Evolutionary conservation across 2,329 filamentous ascomycete genomes (phyloP).

Genomic region (Zymoseptoria tritici): DNA sequence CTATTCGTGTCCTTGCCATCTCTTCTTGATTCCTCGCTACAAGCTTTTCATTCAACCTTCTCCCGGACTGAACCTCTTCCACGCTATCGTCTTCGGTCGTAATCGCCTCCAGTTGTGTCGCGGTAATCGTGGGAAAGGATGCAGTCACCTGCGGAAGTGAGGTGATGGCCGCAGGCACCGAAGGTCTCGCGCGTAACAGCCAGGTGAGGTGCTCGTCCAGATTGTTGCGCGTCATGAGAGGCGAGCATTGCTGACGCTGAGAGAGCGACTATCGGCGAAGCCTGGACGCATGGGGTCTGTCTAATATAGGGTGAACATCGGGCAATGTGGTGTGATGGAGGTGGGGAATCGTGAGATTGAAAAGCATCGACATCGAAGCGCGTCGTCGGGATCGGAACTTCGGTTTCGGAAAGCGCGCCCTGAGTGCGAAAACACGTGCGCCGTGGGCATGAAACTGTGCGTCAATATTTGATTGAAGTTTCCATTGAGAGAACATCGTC

Average conservation of each 20-base stretch:
- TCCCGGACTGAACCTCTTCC: not conserved
- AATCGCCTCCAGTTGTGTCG: constrained; percentile 4
- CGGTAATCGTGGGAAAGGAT: constrained; percentile 7
- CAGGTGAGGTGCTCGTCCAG: constrained; percentile 42
- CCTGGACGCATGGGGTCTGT: not conserved
- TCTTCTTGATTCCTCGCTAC: constrained; percentile 9
- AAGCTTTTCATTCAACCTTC: constrained; percentile 1
- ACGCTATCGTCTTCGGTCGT: not conserved
- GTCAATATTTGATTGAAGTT: too few species aligned
- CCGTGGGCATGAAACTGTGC: not conserved
- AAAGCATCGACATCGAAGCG: not conserved
- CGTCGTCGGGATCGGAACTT: too few species aligned
- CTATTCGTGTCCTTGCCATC: constrained; percentile 40
- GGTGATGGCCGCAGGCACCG: constrained; percentile 29
- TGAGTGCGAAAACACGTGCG: not conserved
- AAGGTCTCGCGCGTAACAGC: constrained; percentile 41
- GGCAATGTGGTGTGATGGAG: not conserved
- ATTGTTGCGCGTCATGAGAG: constrained; percentile 43
- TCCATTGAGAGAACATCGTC: too few species aligned
- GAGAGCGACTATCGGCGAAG: not conserved
- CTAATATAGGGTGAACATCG: not conserved
- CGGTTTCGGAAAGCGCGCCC: not conserved
- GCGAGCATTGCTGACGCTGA: constrained; percentile 17
- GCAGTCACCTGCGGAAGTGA: constrained; percentile 17
- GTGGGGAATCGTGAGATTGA: not conserved